Evolutionary conservation across 192 early-diverging fungal genomes (phyloP), one percentile per base, ranked within the genome.

Genomic region (Thamnidium elegans): DNA sequence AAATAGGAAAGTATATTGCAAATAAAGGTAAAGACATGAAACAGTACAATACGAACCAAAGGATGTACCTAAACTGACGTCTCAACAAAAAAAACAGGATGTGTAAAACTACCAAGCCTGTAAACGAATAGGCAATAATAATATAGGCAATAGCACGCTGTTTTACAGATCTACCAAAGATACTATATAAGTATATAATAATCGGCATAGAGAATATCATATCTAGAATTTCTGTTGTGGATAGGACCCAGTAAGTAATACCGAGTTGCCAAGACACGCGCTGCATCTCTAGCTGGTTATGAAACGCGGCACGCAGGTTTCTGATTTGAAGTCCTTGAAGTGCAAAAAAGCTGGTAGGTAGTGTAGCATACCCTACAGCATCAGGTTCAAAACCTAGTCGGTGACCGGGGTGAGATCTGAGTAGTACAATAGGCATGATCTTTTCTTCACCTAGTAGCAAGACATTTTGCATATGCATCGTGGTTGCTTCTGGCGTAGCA

Each of bases 361-460:
- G 19, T 6, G 63, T 65, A 4, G 56, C 51, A 31, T 64, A 69
- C 3, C 55, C 67, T 30, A 74, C 68, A 4, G 72, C 72, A 7
- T 65, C 67, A 4, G 72, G 63, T 52, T 74, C 72, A 39, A 74
- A 74, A 4, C 72, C 72, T 17, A 74, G 48, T 1, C 62, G 72
- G 39, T 60, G 60, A 7, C 44, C 45, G 1, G 72, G 67, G 45
- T 68, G 72, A 7, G 72, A 74, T 26, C 47, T 39, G 11, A 74
- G 58, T 32, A 74, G 50, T n/a, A 68, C 52, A 14, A 58, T 64
- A 10, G 72, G 23, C 2, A 74, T 39, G 26, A 63, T 69, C 8
- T 52, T 66, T 26, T 74, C 72, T 65, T 74, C 72, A 4, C 72
- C 72, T 9, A 59, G 62, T 30, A 74, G 56, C 9, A 74, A 31